These are phyloP conservation scores for Ophiosphaerella herpotricha DNA, from an alignment of 2,329 filamentous ascomycete genomes.

Conservation along the genomic window DNA sequence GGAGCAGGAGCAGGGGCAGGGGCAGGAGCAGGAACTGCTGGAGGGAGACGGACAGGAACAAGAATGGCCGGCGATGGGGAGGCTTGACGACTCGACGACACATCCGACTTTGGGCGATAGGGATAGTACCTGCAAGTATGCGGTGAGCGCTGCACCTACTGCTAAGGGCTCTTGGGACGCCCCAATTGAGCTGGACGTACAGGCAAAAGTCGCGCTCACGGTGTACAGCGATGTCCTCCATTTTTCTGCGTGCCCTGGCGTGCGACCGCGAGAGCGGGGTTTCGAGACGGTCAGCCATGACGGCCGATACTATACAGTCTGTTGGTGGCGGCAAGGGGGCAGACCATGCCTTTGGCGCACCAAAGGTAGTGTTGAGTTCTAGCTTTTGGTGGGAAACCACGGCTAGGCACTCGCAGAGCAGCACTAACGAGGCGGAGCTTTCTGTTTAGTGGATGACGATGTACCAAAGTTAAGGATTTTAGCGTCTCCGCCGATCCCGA, in stretches of 20 bases:
- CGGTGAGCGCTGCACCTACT: background rate
- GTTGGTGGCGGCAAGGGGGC: background rate
- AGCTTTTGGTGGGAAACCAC: background rate
- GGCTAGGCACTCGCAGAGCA: background rate
- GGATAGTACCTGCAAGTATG: conserved; percentile 33
- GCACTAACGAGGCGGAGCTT: background rate
- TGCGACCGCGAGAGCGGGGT: conserved; percentile 14
- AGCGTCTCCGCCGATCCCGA: background rate
- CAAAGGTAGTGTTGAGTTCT: background rate
- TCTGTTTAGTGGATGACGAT: background rate
- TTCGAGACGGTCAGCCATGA: conserved; percentile 16
- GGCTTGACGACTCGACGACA: conserved; percentile 19
- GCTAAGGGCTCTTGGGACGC: no score
- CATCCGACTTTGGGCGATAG: conserved; percentile 27
- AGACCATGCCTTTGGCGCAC: conserved; percentile 3
- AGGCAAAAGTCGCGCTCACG: conserved; percentile 45
- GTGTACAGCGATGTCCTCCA: conserved; percentile 31
- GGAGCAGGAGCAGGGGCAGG: no score
- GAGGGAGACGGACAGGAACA: no score
- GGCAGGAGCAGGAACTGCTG: no score
- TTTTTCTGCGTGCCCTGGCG: conserved; percentile 19
- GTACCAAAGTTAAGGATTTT: background rate
- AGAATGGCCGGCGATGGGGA: conserved; percentile 17
- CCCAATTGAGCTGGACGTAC: conserved; percentile 11
- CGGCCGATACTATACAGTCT: background rate